Percentiles rank a stretch among this genome's conserved stretches.
These are phyloP conservation scores for Penicillium pulvis DNA, from an alignment of 495 filamentous ascomycete genomes.

Conservation along the genomic window DNA sequence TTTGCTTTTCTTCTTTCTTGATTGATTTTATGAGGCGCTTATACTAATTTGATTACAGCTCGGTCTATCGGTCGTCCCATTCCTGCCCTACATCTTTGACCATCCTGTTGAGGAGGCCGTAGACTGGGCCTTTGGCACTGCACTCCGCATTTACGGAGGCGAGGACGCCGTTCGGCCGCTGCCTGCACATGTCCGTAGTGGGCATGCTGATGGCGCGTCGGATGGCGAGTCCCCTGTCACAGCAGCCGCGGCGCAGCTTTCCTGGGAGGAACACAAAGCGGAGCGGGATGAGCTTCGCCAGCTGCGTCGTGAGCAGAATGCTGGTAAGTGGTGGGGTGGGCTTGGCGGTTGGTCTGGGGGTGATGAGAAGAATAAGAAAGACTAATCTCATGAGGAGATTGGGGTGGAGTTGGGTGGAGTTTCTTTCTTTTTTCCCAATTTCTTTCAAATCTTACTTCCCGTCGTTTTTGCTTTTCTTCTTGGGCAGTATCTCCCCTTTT, in stretches of 20 bases:
- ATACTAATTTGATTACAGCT: conserved; percentile 48
- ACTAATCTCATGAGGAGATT: conserved; percentile 15
- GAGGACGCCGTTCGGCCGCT: conserved; percentile 51
- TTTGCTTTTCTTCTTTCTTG: not conserved
- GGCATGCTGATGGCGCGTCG: conserved; percentile 8
- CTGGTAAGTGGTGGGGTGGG: conserved; percentile 17
- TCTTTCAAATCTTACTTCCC: not conserved
- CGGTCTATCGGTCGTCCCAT: conserved; percentile 83
- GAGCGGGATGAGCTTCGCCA: conserved; percentile 35
- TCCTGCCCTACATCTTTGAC: conserved; percentile 88
- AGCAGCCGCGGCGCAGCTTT: conserved; percentile 24
- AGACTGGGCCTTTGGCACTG: conserved; percentile 86
- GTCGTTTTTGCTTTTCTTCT: not conserved
- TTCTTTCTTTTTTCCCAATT: not conserved
- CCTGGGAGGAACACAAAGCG: conserved; percentile 45
- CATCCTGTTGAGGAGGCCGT: conserved; percentile 88
- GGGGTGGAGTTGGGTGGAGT: not conserved
- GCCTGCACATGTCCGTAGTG: conserved; percentile 22
- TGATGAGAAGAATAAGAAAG: conserved; percentile 34
- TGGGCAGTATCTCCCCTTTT: not conserved
- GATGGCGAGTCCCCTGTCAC: conserved; percentile 12
- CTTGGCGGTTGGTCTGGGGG: conserved; percentile 19
- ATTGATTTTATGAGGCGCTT: not conserved
- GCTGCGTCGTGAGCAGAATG: conserved; percentile 26
- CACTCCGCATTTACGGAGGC: conserved; percentile 69